Conservation (phyloP, 2,329 filamentous ascomycete genomes). For the Paecilomyces variotii region DNA sequence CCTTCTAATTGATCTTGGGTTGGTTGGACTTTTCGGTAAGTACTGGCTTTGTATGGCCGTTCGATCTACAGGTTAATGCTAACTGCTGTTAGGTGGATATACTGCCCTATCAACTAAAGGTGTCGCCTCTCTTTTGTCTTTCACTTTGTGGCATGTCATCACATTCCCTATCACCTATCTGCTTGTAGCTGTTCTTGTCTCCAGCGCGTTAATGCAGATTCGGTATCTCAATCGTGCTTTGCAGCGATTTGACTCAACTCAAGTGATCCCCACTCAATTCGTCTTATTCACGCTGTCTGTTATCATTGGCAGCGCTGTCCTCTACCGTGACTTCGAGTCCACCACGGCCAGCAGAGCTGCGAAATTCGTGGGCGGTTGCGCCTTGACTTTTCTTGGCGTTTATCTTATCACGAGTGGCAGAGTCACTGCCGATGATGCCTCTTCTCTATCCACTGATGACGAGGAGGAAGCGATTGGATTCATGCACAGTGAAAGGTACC, state of each 20-base stretch:
- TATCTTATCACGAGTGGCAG: conserved; percentile 91
- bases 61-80: conserved; percentile 8
- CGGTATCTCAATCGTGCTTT: conserved; percentile 88
- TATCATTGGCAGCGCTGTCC: conserved; percentile 83
- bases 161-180: conserved; percentile 87
- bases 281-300: conserved; percentile 94
- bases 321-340: conserved; percentile 92
- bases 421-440: conserved; percentile 47
- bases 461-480: conserved; percentile 49
- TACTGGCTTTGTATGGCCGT: conserved; percentile 8
- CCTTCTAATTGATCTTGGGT: conserved; percentile 83
- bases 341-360: conserved; percentile 63
- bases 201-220: conserved; percentile 90
- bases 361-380: conserved; percentile 86
- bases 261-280: conserved; percentile 96
- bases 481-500: conserved; percentile 29
- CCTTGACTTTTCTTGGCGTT: conserved; percentile 91
- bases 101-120: conserved; percentile 96
- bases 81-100: conserved; percentile 64
- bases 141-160: conserved; percentile 79
- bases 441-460: conserved; percentile 57
- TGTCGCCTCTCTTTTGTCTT: conserved; percentile 88
- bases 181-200: conserved; percentile 68
- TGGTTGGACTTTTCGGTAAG: conserved; percentile 87
- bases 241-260: conserved; percentile 91